Conservation (phyloP, 2,329 filamentous ascomycete species). For the Alternaria infectoria region DNA sequence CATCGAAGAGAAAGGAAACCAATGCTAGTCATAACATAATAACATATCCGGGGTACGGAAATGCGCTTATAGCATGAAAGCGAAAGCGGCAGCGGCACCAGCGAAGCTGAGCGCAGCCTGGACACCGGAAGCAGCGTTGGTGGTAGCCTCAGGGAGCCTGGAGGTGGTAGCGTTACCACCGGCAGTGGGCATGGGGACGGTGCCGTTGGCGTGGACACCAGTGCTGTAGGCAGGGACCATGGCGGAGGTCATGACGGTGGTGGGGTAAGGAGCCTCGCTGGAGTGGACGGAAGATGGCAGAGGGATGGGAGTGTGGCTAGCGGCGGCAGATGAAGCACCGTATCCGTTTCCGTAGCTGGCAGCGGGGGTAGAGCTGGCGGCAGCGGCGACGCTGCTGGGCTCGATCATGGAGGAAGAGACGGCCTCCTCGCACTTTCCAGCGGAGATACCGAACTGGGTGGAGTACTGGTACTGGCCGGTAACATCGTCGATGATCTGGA, state of each 20-base stretch:
- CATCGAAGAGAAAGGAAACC: slow-evolving; percentile 1
- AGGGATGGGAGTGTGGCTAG: slow-evolving; percentile 21
- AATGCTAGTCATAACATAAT: slow-evolving; percentile 16
- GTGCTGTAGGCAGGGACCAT: slow-evolving; percentile 26
- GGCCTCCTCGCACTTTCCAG: slow-evolving; percentile 39
- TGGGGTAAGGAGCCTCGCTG: slow-evolving; percentile 18
- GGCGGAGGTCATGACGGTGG: slow-evolving; percentile 19
- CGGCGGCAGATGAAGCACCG: not conserved
- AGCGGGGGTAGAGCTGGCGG: slow-evolving; percentile 10
- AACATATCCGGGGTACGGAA: slow-evolving; percentile 15
- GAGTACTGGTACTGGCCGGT: slow-evolving; percentile 65
- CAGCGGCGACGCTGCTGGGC: slow-evolving; percentile 2
- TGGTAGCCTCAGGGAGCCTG: slow-evolving; percentile 35
- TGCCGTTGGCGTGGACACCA: slow-evolving; percentile 25
- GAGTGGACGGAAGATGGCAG: slow-evolving; percentile 8
- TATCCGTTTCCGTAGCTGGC: slow-evolving; percentile 15
- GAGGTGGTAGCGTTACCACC: slow-evolving; percentile 42
- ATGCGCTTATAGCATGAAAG: slow-evolving; percentile 47
- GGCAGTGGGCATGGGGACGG: slow-evolving; percentile 34
- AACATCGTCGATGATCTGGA: slow-evolving; percentile 66
- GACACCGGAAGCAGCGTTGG: slow-evolving; percentile 39
- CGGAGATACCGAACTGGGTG: slow-evolving; percentile 67
- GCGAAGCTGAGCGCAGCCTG: slow-evolving; percentile 48
- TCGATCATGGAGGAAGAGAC: slow-evolving; percentile 26
- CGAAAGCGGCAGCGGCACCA: slow-evolving; percentile 50